These are phyloP conservation scores for Russula abietina DNA, from an alignment of 768 basidiomycete genomes.

Conservation along the genomic window DNA sequence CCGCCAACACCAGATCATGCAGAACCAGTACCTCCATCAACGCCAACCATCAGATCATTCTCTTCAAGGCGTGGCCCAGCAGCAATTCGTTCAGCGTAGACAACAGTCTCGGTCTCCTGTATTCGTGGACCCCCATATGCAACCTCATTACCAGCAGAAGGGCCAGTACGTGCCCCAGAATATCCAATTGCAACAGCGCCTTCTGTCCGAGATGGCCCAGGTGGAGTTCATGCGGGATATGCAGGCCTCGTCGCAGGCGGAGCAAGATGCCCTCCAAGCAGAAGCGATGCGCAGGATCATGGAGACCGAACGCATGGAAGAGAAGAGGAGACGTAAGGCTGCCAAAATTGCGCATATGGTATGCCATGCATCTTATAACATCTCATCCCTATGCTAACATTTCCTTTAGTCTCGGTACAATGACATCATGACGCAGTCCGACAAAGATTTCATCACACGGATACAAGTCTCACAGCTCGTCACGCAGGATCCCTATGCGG, in stretches of 20 bases:
- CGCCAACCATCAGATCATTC: conserved; percentile 41
- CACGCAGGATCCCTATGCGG: conserved; percentile 93
- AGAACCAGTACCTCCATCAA: conserved; percentile 34
- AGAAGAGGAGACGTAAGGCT: conserved; percentile 72
- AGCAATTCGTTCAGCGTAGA: conserved; percentile 41
- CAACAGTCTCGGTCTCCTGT: conserved; percentile 36
- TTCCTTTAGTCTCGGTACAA: conserved; percentile 74
- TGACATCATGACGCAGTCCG: conserved; percentile 93
- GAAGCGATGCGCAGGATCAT: conserved; percentile 88
- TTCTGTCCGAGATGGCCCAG: conserved; percentile 72
- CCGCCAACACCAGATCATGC: conserved; percentile 25
- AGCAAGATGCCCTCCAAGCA: conserved; percentile 63
- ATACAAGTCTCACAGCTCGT: conserved; percentile 98
- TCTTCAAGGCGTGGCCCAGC: conserved; percentile 43
- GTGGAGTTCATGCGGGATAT: conserved; percentile 60
- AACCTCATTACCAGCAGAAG: conserved; percentile 45
- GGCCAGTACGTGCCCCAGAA: conserved; percentile 53
- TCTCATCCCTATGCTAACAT: neutral
- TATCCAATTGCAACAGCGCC: conserved; percentile 66
- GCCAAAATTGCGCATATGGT: conserved; percentile 90
- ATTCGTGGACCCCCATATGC: conserved; percentile 26
- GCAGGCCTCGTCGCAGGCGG: conserved; percentile 51
- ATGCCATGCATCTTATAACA: conserved; percentile 24
- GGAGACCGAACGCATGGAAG: conserved; percentile 85
- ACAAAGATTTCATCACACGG: conserved; percentile 99